phyloP scores from a whole-genome alignment of 345 rosid species.

The Leavenworthia alabamica region DNA sequence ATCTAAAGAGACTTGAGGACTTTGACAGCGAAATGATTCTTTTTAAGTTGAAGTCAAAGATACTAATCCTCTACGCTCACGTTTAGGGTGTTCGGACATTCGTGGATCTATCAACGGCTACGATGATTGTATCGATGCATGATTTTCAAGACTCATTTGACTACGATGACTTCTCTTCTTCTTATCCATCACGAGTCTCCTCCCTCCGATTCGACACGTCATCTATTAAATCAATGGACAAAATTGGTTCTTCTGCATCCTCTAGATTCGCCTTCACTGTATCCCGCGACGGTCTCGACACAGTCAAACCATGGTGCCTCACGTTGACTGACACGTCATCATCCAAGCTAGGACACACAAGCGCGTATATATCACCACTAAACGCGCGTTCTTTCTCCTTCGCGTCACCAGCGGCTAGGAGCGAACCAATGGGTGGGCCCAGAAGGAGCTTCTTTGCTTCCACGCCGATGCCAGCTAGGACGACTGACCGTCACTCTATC shows the following conservation, averaged over 20 bases:
- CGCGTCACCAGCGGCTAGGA: slow-evolving; percentile 68
- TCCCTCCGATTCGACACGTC: slow-evolving; percentile 81
- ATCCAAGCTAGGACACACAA: slow-evolving; percentile 43
- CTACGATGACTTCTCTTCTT: slow-evolving; percentile 55
- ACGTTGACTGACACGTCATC: slow-evolving; percentile 61
- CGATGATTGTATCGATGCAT: slow-evolving; percentile 58
- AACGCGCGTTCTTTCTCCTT: slow-evolving; percentile 87
- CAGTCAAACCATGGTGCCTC: slow-evolving; percentile 95
- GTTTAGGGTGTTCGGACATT: slow-evolving; percentile 86
- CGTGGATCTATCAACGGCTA: slow-evolving; percentile 66
- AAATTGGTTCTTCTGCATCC: slow-evolving; percentile 58
- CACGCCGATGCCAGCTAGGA: slow-evolving; percentile 82
- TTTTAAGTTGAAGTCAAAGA: background rate
- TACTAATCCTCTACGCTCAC: slow-evolving; percentile 9
- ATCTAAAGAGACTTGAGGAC: background rate
- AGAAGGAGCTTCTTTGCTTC: slow-evolving; percentile 69
- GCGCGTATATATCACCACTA: slow-evolving; percentile 72
- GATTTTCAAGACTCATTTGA: slow-evolving; percentile 72
- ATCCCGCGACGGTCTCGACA: slow-evolving; percentile 73
- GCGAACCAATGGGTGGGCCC: slow-evolving; percentile 22
- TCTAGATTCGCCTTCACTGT: slow-evolving; percentile 98
- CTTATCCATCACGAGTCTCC: slow-evolving; percentile 69
- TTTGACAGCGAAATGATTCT: background rate
- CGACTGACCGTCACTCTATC: slow-evolving; percentile 23
- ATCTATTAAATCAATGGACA: slow-evolving; percentile 53